A percentile compares a stretch with the other conserved stretches of the same genome.
phyloP scores from a whole-genome alignment of 2,329 filamentous ascomycete species.

The Colletotrichum orchidophilum region DNA sequence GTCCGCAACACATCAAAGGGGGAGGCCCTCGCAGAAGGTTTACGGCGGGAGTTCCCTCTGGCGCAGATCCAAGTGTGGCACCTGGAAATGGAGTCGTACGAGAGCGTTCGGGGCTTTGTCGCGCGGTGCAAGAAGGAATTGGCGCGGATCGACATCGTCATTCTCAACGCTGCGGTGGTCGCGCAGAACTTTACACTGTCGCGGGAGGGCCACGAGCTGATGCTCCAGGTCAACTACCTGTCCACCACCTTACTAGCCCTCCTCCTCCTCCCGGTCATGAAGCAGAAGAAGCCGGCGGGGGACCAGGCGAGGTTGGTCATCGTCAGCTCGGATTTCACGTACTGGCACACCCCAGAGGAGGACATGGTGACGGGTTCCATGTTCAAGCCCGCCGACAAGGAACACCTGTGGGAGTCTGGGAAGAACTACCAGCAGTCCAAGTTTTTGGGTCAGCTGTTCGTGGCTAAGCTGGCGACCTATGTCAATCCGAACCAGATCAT shows the following conservation, averaged over 20 bases:
- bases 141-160: conserved; percentile 27
- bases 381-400: conserved; percentile 44
- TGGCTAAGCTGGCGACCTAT: conserved; percentile 46
- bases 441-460: conserved; percentile 46
- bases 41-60: conserved; percentile 30
- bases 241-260: conserved; percentile 39
- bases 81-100: conserved; percentile 34
- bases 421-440: conserved; percentile 43
- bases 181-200: conserved; percentile 12
- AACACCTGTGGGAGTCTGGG: conserved; percentile 35
- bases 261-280: conserved; percentile 35
- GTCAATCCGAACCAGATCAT: conserved; percentile 51
- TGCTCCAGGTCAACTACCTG: conserved; percentile 41
- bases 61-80: conserved; percentile 31
- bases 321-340: conserved; percentile 42
- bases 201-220: conserved; percentile 37
- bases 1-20: conserved; percentile 46
- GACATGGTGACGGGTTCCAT: conserved; percentile 37
- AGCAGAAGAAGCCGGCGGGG: conserved; percentile 29
- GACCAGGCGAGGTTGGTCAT: conserved; percentile 42
- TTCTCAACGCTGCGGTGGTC: conserved; percentile 35
- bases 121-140: conserved; percentile 15
- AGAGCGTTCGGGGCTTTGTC: conserved; percentile 30
- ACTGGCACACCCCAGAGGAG: conserved; percentile 35
- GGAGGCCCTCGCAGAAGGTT: conserved; percentile 36